These are phyloP conservation scores for Nemania sp. DNA, from an alignment of 2,329 filamentous ascomycete species.

Conservation along the genomic window DNA sequence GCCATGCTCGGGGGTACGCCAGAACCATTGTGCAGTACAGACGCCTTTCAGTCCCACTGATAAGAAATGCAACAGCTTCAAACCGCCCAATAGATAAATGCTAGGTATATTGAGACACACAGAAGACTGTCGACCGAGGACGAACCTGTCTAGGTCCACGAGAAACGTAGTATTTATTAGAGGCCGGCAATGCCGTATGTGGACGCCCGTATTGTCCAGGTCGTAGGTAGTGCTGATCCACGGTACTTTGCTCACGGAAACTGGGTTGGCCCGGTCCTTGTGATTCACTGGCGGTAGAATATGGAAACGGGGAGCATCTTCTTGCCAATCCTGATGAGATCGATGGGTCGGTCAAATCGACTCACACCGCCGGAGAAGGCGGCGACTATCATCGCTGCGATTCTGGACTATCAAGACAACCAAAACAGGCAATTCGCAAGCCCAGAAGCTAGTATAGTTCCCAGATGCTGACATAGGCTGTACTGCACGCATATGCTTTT, in stretches of 20 bases:
- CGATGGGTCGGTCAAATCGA: slow-evolving; percentile 9
- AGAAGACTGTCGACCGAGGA: slow-evolving; percentile 2
- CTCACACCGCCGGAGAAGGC: slow-evolving; percentile 16
- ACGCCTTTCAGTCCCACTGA: slow-evolving; percentile 1
- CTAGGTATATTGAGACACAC: neutral
- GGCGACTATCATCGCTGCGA: slow-evolving; percentile 17
- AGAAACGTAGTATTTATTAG: neutral
- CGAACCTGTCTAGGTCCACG: neutral
- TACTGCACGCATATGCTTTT: slow-evolving; percentile 30
- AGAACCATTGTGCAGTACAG: neutral
- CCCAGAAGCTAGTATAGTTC: slow-evolving; percentile 23
- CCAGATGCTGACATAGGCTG: slow-evolving; percentile 29
- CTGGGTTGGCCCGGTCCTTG: neutral
- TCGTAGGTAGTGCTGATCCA: slow-evolving; percentile 1
- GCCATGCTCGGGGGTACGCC: neutral
- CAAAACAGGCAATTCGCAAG: slow-evolving; percentile 29
- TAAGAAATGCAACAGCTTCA: neutral
- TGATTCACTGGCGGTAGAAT: slow-evolving; percentile 7
- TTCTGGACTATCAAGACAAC: slow-evolving; percentile 22
- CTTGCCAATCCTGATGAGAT: neutral
- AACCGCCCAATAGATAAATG: neutral
- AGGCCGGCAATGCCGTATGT: neutral
- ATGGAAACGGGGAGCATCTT: neutral
- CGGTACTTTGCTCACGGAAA: slow-evolving; percentile 11
- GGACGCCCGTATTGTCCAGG: neutral